These are phyloP conservation scores for Spencermartinsiella europaea DNA, from an alignment of 805 yeast species.

Conservation along the genomic window DNA sequence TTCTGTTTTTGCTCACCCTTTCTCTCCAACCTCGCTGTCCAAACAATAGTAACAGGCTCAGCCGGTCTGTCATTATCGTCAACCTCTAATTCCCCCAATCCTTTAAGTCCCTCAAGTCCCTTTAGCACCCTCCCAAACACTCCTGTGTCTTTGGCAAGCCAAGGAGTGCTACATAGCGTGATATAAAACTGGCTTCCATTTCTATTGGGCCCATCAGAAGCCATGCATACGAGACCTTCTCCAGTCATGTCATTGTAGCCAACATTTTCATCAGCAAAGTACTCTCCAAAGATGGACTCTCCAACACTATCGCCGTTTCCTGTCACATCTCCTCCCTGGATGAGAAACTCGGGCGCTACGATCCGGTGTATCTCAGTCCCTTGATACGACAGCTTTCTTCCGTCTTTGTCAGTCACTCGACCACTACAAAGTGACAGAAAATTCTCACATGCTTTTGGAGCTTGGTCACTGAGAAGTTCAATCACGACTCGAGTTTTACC, in stretches of 20 bases:
- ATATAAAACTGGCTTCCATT: conserved; percentile 21
- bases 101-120: conserved; percentile 16
- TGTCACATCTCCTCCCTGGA: conserved; percentile 88
- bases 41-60: conserved; percentile 17
- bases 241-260: conserved; percentile 15
- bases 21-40: conserved; percentile 17
- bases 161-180: conserved; percentile 20
- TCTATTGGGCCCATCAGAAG: conserved; percentile 17
- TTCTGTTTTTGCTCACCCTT: background rate
- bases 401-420: conserved; percentile 73
- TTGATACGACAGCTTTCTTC: conserved; percentile 41
- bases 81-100: conserved; percentile 14
- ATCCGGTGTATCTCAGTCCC: conserved; percentile 81
- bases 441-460: conserved; percentile 20
- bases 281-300: conserved; percentile 14
- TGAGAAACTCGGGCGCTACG: conserved; percentile 90
- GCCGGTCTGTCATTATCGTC: conserved; percentile 20
- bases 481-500: conserved; percentile 16
- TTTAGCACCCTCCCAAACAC: conserved; percentile 20
- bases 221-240: conserved; percentile 20
- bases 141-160: conserved; percentile 11
- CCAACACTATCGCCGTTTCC: conserved; percentile 36
- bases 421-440: conserved; percentile 91
- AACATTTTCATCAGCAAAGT: conserved; percentile 20
- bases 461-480: conserved; percentile 19